phyloP scores from a whole-genome alignment of 2,329 filamentous ascomycete species.

The Neonectria coccinea region DNA sequence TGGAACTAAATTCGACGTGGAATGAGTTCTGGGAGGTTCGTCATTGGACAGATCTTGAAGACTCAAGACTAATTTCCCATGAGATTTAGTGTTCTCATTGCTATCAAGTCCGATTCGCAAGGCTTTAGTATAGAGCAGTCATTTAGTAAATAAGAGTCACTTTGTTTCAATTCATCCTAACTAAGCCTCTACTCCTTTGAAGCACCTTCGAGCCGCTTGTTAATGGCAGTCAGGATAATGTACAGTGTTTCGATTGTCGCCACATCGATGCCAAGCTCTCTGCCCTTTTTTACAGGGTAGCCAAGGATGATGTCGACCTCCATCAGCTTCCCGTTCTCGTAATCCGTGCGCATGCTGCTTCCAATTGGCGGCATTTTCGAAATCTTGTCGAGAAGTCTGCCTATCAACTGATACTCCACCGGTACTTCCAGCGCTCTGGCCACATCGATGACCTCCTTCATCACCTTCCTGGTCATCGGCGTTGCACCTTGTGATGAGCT shows the following conservation, averaged over 20 bases:
- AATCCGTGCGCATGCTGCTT: slow-evolving; percentile 69
- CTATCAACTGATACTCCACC: slow-evolving; percentile 59
- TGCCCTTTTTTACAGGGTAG: slow-evolving; percentile 67
- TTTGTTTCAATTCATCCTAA: neutral
- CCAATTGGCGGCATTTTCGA: slow-evolving; percentile 57
- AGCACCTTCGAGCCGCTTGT: slow-evolving; percentile 30
- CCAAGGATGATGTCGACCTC: slow-evolving; percentile 73
- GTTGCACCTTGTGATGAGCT: slow-evolving; percentile 58
- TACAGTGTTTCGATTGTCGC: slow-evolving; percentile 60
- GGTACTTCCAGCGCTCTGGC: slow-evolving; percentile 64
- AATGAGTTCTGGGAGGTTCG: neutral
- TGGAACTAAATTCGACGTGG: too few species aligned
- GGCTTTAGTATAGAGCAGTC: neutral
- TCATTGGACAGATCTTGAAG: neutral
- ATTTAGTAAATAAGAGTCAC: neutral
- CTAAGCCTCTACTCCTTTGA: neutral
- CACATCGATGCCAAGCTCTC: slow-evolving; percentile 65
- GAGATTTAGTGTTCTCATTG: too few species aligned
- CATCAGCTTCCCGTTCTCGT: slow-evolving; percentile 66
- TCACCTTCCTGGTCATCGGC: slow-evolving; percentile 62
- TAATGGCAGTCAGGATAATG: slow-evolving; percentile 49
- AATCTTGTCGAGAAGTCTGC: slow-evolving; percentile 61
- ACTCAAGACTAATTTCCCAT: too few species aligned
- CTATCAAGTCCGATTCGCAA: too few species aligned
- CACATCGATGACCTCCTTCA: slow-evolving; percentile 66